Evolutionary conservation across 2,329 filamentous ascomycete genomes (phyloP), one percentile per base, ranked within the genome.

Genomic region (Epichloe sp.): DNA sequence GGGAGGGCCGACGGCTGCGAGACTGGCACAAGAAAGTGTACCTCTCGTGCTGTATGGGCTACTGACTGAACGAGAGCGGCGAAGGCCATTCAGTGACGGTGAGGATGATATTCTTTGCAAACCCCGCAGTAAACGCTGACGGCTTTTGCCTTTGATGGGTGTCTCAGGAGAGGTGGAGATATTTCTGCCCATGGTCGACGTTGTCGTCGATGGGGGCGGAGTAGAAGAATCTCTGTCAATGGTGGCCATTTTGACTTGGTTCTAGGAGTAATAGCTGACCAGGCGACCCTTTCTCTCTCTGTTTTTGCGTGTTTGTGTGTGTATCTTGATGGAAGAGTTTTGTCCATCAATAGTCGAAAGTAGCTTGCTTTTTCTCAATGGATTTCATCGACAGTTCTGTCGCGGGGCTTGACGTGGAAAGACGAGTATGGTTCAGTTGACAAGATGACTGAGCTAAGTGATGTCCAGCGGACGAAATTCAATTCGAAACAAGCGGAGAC

Each of bases 51-150:
- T 70, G 74, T 88, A 83, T 10, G 83, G 80, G 60, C 84, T 85
- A 60, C 79, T 83, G 52, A 79, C 76, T 6, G 87, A 83, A 51
- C 82, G 76, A 26, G 80, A 71, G 53, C 85, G 79, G 51, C 80
- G 77, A 50, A 82, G 66, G 52, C 78, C 78, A 41, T 77, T 73
- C 48, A 95, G 70, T 15, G 85, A 86, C 1, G 86, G 83, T 6
- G 84, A 88, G 0, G 88, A 95, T 11, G 86, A 83, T 61, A 94
- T 91, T 52, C 87, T 83, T 55, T 91, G 84, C 47, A 95, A 75
- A 35, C 83, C 80, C 55, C 82, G 81, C 17, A 94, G 71, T 36
- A 95, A 68, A 53, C 83, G 80, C 59, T 83, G 80, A 45, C 85
- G 79, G 49, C 80, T 78, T 64, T 83, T 88, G 52, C 78, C 72